These are phyloP conservation scores for Chrysoporthe cubensis DNA, from an alignment of 2,329 filamentous ascomycete genomes.

Conservation along the genomic window DNA sequence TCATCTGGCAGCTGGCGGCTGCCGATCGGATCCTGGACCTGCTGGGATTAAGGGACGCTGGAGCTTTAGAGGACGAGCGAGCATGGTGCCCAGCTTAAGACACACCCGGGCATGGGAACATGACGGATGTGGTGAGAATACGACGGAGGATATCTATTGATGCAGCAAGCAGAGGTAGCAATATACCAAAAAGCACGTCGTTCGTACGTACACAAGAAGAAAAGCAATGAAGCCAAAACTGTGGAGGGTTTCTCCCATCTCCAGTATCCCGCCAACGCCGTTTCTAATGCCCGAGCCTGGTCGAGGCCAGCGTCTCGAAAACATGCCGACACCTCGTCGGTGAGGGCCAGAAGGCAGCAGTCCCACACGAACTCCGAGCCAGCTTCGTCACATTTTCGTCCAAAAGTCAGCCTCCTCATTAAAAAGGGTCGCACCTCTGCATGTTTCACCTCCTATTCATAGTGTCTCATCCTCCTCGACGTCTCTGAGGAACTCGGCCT, in stretches of 20 bases:
- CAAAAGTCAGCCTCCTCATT: slow-evolving; percentile 1
- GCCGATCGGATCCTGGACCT: background rate
- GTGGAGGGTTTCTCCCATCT: background rate
- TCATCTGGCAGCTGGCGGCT: slow-evolving; percentile 1
- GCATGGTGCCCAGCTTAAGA: background rate
- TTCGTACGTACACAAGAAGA: slow-evolving; percentile 3
- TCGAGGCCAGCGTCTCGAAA: background rate
- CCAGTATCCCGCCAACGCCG: slow-evolving; percentile 1
- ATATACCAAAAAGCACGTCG: slow-evolving; percentile 11
- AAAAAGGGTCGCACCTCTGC: background rate
- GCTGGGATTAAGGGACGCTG: background rate
- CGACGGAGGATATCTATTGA: background rate
- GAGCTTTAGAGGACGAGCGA: background rate
- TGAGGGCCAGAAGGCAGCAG: background rate
- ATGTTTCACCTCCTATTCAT: background rate
- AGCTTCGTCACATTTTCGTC: background rate
- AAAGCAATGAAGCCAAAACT: slow-evolving; percentile 4
- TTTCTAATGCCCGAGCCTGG: slow-evolving; percentile 11
- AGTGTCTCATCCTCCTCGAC: slow-evolving; percentile 12
- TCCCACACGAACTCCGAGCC: background rate
- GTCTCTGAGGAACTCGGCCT: background rate
- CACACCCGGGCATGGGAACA: background rate
- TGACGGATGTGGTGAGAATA: background rate
- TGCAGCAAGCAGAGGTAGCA: slow-evolving; percentile 4
- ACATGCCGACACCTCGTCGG: background rate